These are phyloP conservation scores for Halophytophthora polymorphica DNA, from an alignment of 352 stramenopile species.

Conservation along the genomic window DNA sequence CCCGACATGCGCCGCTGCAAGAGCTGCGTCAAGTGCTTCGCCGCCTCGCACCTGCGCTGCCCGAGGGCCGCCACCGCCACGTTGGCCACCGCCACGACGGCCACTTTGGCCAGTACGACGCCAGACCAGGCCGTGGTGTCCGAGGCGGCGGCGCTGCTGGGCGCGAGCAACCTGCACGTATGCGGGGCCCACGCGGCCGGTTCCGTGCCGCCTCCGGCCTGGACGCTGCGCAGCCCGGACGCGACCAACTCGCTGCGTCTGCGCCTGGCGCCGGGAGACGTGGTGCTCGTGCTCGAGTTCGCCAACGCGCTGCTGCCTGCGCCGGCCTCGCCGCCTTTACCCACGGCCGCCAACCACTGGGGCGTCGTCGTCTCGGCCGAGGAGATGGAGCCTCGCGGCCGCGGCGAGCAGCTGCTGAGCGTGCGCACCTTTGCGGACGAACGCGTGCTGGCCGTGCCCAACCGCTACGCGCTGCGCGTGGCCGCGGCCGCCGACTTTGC, in stretches of 20 bases:
- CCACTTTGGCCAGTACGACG: not conserved
- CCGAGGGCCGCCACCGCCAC: conserved; percentile 13
- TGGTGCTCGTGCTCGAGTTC: conserved; percentile 71
- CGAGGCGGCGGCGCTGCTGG: conserved; percentile 8
- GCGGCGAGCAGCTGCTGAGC: conserved; percentile 54
- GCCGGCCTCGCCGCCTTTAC: conserved; percentile 29
- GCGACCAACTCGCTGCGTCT: conserved; percentile 31
- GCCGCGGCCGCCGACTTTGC: conserved; percentile 32
- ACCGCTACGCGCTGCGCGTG: conserved; percentile 54
- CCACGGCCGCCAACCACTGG: conserved; percentile 54
- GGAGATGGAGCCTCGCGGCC: conserved; percentile 36
- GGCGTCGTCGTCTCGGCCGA: conserved; percentile 47
- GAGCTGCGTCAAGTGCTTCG: conserved; percentile 55
- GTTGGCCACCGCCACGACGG: not conserved
- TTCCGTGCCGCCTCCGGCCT: conserved; percentile 1
- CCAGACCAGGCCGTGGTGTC: no score
- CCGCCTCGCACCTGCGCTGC: conserved; percentile 49
- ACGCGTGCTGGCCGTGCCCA: conserved; percentile 46
- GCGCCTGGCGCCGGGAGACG: conserved; percentile 41
- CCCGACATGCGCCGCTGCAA: conserved; percentile 46
- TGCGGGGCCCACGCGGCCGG: conserved; percentile 38
- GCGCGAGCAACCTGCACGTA: conserved; percentile 37
- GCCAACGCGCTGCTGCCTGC: conserved; percentile 49
- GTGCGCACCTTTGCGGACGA: conserved; percentile 58
- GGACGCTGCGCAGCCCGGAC: conserved; percentile 10